Evolutionary conservation across 2,329 filamentous ascomycete species (phyloP).

Genomic region (Colletotrichum viniferum): DNA sequence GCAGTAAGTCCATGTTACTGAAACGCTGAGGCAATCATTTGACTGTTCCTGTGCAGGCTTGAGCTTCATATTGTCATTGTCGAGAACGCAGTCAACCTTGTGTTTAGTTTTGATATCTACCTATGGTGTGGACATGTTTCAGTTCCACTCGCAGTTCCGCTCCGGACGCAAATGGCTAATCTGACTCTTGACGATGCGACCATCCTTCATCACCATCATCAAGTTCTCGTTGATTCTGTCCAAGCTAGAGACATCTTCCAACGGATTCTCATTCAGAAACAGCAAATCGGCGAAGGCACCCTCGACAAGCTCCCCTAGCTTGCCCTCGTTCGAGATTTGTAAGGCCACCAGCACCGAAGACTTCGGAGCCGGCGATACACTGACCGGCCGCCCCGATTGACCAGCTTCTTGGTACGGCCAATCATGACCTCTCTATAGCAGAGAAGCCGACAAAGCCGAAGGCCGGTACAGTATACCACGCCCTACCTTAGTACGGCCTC

Average conservation of each 20-base stretch:
- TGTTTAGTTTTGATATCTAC: too few relatives aligned
- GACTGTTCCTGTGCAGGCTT: too few relatives aligned
- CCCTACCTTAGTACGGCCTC: background rate
- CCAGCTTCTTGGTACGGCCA: background rate
- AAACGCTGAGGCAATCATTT: too few relatives aligned
- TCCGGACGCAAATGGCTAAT: background rate
- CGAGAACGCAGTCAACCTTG: too few relatives aligned
- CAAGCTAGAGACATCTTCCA: background rate
- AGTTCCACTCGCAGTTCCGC: background rate
- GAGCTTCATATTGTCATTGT: too few relatives aligned
- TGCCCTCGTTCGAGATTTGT: fast-evolving
- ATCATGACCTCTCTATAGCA: background rate
- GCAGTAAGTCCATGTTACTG: too few relatives aligned
- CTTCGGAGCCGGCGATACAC: background rate
- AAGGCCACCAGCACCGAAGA: background rate
- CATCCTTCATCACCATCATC: background rate
- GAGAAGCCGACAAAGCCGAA: background rate
- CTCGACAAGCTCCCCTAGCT: background rate
- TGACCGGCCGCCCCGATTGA: background rate
- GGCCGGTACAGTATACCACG: background rate
- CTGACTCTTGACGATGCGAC: background rate
- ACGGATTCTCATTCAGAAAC: background rate
- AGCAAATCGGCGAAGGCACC: background rate
- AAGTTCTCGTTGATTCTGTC: background rate
- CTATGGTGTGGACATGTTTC: background rate